Percentiles rank a stretch among this genome's conserved stretches.
Conservation (phyloP, 768 basidiomycete species). For the Boletellus ananiceps region DNA sequence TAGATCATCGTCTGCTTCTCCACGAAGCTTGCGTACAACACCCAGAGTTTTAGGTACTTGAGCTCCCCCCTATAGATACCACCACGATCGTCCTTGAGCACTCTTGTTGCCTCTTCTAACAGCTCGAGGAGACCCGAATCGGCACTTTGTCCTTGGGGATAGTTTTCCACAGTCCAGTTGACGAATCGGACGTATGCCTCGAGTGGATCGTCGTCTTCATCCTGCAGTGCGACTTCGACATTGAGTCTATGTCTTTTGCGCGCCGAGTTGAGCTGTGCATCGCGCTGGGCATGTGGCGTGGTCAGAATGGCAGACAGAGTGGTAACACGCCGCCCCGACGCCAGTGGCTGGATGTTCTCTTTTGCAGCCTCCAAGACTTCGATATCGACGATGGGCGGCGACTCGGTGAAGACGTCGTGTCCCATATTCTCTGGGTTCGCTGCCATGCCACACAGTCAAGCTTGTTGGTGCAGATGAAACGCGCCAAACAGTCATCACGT, state of each 20-base stretch:
- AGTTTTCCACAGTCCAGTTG: slow-evolving; percentile 90
- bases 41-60: slow-evolving; percentile 91
- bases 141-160: slow-evolving; percentile 86
- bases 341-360: slow-evolving; percentile 83
- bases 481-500: slow-evolving; percentile 21
- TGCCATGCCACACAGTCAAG: slow-evolving; percentile 14
- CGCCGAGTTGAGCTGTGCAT: slow-evolving; percentile 60
- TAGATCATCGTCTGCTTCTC: slow-evolving; percentile 87
- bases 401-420: slow-evolving; percentile 42
- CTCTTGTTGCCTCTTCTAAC: slow-evolving; percentile 86
- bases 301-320: slow-evolving; percentile 68
- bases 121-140: slow-evolving; percentile 90
- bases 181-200: slow-evolving; percentile 86
- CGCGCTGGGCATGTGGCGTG: slow-evolving; percentile 74
- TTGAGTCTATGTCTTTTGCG: slow-evolving; percentile 67
- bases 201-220: slow-evolving; percentile 78
- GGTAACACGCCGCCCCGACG: slow-evolving; percentile 73
- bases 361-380: slow-evolving; percentile 80
- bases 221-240: slow-evolving; percentile 61
- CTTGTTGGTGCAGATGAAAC: background rate
- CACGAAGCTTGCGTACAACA: slow-evolving; percentile 88
- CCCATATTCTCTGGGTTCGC: slow-evolving; percentile 20
- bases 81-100: slow-evolving; percentile 71
- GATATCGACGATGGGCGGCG: slow-evolving; percentile 62
- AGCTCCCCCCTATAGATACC: slow-evolving; percentile 74